Evolutionary conservation across 805 yeast genomes (phyloP), one percentile per base, ranked within the genome.

Genomic region (Metschnikowia hibisci): DNA sequence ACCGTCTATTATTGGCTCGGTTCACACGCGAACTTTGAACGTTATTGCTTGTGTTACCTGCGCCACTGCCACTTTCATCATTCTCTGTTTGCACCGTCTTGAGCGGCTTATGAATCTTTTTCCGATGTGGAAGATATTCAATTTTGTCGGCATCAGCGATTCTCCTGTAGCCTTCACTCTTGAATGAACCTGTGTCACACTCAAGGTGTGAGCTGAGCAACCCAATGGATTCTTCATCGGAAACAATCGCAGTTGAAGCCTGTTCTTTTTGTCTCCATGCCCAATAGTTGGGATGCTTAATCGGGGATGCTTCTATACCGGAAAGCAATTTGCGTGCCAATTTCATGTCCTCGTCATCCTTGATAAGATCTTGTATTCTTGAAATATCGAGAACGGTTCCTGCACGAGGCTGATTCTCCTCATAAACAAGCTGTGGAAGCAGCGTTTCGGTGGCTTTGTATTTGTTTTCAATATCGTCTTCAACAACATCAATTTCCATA

Each of bases 1-100:
- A 82, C 50, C 96, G 76, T 66, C 96, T 80, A 56, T 86, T 87
- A 52, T 83, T 82, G 12, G 93, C 95, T 57, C 96, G 78, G 58
- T 85, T 88, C 42, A 82, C 84, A 57, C 96, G 80, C 3, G 96
- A 87, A 46, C 89, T 84, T 48, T 83, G 83, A 8, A 74, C 60
- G 43, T 67, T 73, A 23, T 66, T 52, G 49, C 38, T 45, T 32
- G 33, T 45, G 20, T 44, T 44, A 30, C 34, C 43, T 6, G 28
- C 34, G 14, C 41, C 36, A 13, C 34, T 30, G 11, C 33, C 28
- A 10, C 16, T 34, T 12, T 71, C 76, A 15, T 78, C 82, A 25
- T 76, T 83, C 38, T 77, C 82, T 47, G 78, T 80, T 48, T 79
- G 82, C n/a, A 86, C 76, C 0, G 91, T 85, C 45, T 80, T 83